A percentile compares a stretch with the other conserved stretches of the same genome.
Evolutionary conservation across 495 filamentous ascomycete species (phyloP).

Genomic region (Trichodelitschia bisporula): DNA sequence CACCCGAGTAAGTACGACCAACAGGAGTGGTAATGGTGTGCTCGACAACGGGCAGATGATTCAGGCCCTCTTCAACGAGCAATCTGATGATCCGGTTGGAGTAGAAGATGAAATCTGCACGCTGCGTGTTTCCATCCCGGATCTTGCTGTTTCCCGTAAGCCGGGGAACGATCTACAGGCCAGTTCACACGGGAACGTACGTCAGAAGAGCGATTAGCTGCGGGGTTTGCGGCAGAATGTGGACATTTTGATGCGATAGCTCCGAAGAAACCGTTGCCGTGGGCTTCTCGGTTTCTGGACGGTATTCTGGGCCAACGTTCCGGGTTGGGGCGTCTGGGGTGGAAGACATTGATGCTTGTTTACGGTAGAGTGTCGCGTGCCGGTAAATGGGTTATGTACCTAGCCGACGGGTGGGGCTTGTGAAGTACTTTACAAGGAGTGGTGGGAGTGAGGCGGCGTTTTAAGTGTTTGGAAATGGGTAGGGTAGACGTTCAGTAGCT

Average conservation of each 20-base stretch:
- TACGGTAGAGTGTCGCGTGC: no score
- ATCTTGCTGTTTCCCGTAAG: conserved; percentile 56
- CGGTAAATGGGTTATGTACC: no score
- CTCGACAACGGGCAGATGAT: conserved; percentile 78
- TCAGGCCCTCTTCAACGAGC: conserved; percentile 92
- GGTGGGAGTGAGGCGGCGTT: no score
- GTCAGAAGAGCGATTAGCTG: conserved; percentile 92
- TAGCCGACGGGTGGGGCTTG: no score
- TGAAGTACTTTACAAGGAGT: no score
- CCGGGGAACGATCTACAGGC: no score
- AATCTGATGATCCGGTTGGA: conserved; percentile 95
- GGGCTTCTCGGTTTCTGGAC: conserved; percentile 52
- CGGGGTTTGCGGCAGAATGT: conserved; percentile 74
- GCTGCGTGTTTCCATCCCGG: conserved; percentile 62
- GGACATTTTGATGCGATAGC: conserved; percentile 67
- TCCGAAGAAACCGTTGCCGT: conserved; percentile 71
- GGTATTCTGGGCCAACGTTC: conserved; percentile 52
- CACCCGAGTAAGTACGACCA: conserved; percentile 66
- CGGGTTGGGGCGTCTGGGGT: not conserved
- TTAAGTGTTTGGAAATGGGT: no score
- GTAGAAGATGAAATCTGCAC: conserved; percentile 97
- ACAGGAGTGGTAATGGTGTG: conserved; percentile 78
- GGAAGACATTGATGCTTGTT: not conserved
- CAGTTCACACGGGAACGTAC: conserved; percentile 27
- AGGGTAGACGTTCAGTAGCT: no score